These are phyloP conservation scores for Pseudoturritis turrita DNA, from an alignment of 345 rosid genomes.

Conservation along the genomic window DNA sequence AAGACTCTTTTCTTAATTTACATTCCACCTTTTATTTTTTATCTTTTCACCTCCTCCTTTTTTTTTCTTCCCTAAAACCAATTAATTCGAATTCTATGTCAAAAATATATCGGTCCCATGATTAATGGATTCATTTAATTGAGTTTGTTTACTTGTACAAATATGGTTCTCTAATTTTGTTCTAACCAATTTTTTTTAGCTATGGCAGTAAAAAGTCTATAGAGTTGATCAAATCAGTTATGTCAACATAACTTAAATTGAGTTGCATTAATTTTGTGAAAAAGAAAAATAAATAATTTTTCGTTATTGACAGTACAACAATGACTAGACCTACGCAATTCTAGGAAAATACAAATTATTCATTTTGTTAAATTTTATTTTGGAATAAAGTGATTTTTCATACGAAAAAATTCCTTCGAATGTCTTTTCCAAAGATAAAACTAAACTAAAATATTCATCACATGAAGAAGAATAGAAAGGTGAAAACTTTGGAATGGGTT, in stretches of 20 bases:
- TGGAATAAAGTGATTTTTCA: background rate
- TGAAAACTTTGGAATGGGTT: slow-evolving; percentile 26
- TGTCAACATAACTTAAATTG: background rate
- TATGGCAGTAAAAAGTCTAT: background rate
- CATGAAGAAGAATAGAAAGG: slow-evolving; percentile 28
- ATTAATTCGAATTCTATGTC: background rate
- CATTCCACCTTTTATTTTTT: slow-evolving; percentile 18
- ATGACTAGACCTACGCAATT: background rate
- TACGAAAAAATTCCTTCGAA: background rate
- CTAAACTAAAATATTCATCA: slow-evolving; percentile 9
- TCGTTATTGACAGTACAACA: background rate
- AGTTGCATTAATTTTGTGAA: background rate
- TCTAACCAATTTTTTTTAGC: background rate
- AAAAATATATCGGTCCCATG: background rate
- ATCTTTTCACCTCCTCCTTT: background rate
- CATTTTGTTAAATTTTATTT: background rate
- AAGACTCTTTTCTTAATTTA: slow-evolving; percentile 11
- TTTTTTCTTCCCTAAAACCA: background rate
- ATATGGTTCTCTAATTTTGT: background rate
- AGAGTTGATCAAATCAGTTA: background rate
- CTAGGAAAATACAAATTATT: background rate
- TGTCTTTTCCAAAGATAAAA: background rate
- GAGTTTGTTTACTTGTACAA: background rate
- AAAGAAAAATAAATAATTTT: background rate
- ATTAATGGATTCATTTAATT: background rate